phyloP scores from a whole-genome alignment of 2,329 filamentous ascomycete species.

The Bertia moriformis region DNA sequence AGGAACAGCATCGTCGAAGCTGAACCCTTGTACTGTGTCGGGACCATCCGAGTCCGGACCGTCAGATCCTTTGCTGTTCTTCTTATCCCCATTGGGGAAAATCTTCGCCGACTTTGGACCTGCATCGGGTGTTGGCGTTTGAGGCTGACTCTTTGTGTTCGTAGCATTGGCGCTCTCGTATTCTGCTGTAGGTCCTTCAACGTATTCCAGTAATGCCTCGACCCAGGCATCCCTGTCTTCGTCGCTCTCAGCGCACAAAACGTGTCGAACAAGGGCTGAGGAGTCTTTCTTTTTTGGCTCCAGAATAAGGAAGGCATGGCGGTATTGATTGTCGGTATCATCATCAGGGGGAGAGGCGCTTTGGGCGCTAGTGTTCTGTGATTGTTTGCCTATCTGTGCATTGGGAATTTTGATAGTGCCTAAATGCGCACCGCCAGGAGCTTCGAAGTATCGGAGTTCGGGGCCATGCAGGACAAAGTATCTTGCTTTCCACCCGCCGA shows the following conservation, averaged over 20 bases:
- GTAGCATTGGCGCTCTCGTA: slow-evolving; percentile 28
- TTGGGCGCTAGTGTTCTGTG: slow-evolving; percentile 31
- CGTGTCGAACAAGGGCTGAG: slow-evolving; percentile 73
- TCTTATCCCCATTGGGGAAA: neutral
- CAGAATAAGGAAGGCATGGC: slow-evolving; percentile 85
- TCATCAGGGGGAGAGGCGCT: slow-evolving; percentile 30
- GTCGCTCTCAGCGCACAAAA: slow-evolving; percentile 90
- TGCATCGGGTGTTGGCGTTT: neutral
- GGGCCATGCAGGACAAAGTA: slow-evolving; percentile 47
- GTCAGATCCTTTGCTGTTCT: neutral
- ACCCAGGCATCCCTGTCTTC: slow-evolving; percentile 89
- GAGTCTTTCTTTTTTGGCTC: slow-evolving; percentile 96
- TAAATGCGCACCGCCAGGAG: slow-evolving; percentile 74
- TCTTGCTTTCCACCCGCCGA: slow-evolving; percentile 90
- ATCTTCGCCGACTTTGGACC: neutral
- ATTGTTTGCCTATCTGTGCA: slow-evolving; percentile 89
- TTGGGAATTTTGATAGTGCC: slow-evolving; percentile 84
- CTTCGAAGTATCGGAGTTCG: slow-evolving; percentile 77
- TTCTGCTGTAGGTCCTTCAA: slow-evolving; percentile 55
- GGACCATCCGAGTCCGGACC: neutral
- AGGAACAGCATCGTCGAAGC: neutral
- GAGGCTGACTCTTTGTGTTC: neutral
- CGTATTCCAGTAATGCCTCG: slow-evolving; percentile 74
- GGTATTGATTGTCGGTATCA: slow-evolving; percentile 82
- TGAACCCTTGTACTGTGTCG: neutral